phyloP scores from a whole-genome alignment of 2,329 filamentous ascomycete genomes.

The Mariannaea sp. region DNA sequence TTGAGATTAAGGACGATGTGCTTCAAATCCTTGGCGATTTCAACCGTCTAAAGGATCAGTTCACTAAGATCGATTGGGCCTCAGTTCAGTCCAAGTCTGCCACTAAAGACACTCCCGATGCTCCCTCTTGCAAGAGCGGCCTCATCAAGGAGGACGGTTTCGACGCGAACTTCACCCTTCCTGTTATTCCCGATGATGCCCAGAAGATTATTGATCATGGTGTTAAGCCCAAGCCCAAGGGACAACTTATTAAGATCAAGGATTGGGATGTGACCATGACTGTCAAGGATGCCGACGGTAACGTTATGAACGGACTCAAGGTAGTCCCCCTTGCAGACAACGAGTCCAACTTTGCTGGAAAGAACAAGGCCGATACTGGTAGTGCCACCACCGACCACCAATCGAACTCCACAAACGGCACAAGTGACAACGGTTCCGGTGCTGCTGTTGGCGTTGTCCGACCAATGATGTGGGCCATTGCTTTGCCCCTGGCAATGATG shows the following conservation, averaged over 20 bases:
- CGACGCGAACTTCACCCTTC: constrained; percentile 79
- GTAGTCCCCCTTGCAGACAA: constrained; percentile 53
- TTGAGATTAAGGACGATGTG: constrained; percentile 62
- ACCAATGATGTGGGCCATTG: constrained; percentile 42
- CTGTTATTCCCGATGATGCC: constrained; percentile 63
- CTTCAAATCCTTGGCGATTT: constrained; percentile 67
- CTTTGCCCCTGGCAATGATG: constrained; percentile 43
- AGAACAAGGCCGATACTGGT: constrained; percentile 46
- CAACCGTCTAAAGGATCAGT: constrained; percentile 76
- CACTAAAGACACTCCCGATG: constrained; percentile 51
- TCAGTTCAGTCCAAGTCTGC: constrained; percentile 67
- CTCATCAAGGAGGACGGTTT: constrained; percentile 74
- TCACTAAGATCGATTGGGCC: constrained; percentile 73
- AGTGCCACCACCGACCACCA: constrained; percentile 30
- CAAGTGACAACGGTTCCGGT: constrained; percentile 31
- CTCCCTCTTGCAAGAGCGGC: constrained; percentile 67
- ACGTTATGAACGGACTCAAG: constrained; percentile 50
- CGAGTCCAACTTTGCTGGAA: constrained; percentile 52
- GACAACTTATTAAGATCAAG: constrained; percentile 71
- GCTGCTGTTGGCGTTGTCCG: constrained; percentile 37
- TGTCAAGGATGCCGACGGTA: constrained; percentile 49
- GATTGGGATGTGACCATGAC: constrained; percentile 61
- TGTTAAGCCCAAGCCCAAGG: constrained; percentile 65
- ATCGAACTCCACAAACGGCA: constrained; percentile 29
- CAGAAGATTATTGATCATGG: constrained; percentile 77